Base-by-base conservation (phyloP, 257 asterid species). In the Echites panduratus region DNA sequence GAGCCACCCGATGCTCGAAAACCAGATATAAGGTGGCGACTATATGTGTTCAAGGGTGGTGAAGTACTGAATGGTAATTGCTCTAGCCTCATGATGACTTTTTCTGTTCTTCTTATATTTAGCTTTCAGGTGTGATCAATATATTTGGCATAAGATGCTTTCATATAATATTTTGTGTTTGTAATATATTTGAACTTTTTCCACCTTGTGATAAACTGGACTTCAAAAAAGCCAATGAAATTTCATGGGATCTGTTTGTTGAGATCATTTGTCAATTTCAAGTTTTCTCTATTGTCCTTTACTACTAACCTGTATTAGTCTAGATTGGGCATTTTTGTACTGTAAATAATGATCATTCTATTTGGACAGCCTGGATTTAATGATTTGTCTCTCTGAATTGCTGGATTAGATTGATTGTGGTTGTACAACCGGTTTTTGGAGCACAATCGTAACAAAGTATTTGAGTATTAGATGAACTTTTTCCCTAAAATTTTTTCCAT, bases 1-100 rank as follows among this genome's bases (percentile, higher is more conserved):
- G 99, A 95, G 90, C 97, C 99, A 76, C 90, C 98, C 2, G 99
- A 95, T 38, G 96, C 98, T 76, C 88, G 96, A 66, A 87, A 87
- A 76, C 93, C 98, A 65, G 89, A 88, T 54, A 50, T 83, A 75
- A 87, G 97, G 79, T 95, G 99, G 99, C 88, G 97, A 38, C 77
- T 95, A 70, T 95, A 95, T 82, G 96, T 95, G 69, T 90, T 95
- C 87, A 95, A 95, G 90, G 92, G 86, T 66, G 97, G 97, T 70
- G 99, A 95, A 76, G 90, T 80, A 70, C 95, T 95, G 70, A 83
- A 87, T 81, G 99, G 99, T 95, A 86, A 50, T 68, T 19, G 66
- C 16, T 70, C n/a, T 54, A 27, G 44, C 65, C 61, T 22, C 38
- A 38, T 59, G 32, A 9, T 27, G 19, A 59, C 41, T 44, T 27